These are phyloP conservation scores for Fusarium sp. DNA, from an alignment of 2,329 filamentous ascomycete genomes.

Conservation along the genomic window DNA sequence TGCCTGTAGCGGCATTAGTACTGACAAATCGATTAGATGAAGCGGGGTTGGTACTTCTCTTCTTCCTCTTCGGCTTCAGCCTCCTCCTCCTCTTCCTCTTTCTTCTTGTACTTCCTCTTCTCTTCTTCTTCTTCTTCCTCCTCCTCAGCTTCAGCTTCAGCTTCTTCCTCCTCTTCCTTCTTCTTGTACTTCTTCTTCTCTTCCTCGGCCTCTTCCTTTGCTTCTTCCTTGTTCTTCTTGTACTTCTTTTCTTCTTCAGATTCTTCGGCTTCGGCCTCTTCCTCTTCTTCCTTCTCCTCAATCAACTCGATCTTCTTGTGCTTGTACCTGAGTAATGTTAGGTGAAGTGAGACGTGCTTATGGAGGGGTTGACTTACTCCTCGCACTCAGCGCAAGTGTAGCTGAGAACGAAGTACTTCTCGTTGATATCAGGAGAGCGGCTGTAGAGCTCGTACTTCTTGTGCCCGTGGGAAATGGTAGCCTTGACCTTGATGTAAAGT, in stretches of 20 bases:
- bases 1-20: not conserved
- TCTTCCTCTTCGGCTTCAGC: not conserved
- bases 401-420: conserved; percentile 42
- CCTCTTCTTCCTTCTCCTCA: not conserved
- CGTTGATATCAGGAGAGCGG: conserved; percentile 31
- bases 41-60: not conserved
- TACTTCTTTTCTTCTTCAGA: conserved; percentile 1
- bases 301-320: conserved; percentile 26
- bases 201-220: not conserved
- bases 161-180: not conserved
- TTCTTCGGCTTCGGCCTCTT: not conserved
- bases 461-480: conserved; percentile 31
- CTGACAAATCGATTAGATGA: not conserved
- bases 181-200: conserved; percentile 8
- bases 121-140: not conserved
- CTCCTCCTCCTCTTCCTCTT: not conserved
- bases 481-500: conserved; percentile 44
- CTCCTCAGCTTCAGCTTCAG: not conserved
- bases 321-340: conserved; percentile 13
- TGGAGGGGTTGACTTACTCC: conserved; percentile 3
- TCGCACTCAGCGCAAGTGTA: conserved; percentile 44
- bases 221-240: not conserved
- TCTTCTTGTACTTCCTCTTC: not conserved
- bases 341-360: not conserved
- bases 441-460: conserved; percentile 40